A percentile compares a stretch with the other conserved stretches of the same genome.
phyloP scores from a whole-genome alignment of 345 rosid genomes.

The Acer saccharum region DNA sequence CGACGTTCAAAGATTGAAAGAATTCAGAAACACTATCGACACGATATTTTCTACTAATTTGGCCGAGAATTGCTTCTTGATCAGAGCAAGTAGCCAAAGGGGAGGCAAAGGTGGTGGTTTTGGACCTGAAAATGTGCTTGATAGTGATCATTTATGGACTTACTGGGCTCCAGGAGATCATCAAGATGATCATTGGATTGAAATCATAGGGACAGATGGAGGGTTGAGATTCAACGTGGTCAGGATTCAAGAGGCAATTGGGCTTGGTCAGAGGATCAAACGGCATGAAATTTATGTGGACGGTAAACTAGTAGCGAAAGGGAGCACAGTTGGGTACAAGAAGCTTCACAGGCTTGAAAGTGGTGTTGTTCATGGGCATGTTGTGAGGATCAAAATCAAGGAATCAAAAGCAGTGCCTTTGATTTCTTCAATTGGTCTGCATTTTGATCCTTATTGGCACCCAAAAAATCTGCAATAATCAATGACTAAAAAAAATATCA shows the following conservation, averaged over 20 bases:
- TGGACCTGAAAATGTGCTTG: slow-evolving; percentile 61
- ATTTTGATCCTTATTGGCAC: slow-evolving; percentile 60
- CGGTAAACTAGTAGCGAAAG: slow-evolving; percentile 46
- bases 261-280: slow-evolving; percentile 67
- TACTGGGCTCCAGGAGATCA: slow-evolving; percentile 60
- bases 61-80: slow-evolving; percentile 40
- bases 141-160: slow-evolving; percentile 62
- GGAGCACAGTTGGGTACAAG: slow-evolving; percentile 70
- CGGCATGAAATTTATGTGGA: slow-evolving; percentile 56
- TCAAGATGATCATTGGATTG: slow-evolving; percentile 48
- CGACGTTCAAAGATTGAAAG: slow-evolving; percentile 46
- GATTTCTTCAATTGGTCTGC: slow-evolving; percentile 68
- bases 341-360: slow-evolving; percentile 53
- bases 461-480: slow-evolving; percentile 12
- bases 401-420: slow-evolving; percentile 55
- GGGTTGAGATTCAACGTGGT: slow-evolving; percentile 58
- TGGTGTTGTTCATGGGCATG: slow-evolving; percentile 32
- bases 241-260: slow-evolving; percentile 72
- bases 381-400: slow-evolving; percentile 46
- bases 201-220: slow-evolving; percentile 27
- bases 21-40: slow-evolving; percentile 48
- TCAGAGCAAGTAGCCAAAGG: slow-evolving; percentile 51
- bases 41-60: slow-evolving; percentile 51
- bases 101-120: slow-evolving; percentile 56
- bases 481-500: no score